phyloP scores from a whole-genome alignment of 2,329 filamentous ascomycete species.

The Scopulariopsis brevicaulis region DNA sequence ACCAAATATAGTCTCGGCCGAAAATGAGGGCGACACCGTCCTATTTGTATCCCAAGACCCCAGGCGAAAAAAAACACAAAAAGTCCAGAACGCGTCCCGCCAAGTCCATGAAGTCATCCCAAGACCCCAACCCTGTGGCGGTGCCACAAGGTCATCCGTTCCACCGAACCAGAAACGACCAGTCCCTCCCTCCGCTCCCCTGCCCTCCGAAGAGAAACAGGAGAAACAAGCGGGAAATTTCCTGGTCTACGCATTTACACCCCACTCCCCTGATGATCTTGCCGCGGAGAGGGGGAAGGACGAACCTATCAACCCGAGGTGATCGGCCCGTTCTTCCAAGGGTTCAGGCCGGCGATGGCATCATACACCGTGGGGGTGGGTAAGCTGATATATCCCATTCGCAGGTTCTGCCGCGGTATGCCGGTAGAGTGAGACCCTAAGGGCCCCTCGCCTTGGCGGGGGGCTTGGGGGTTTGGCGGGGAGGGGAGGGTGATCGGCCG shows the following conservation, averaged over 20 bases:
- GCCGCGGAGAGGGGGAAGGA: not conserved
- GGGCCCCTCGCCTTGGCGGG: not conserved
- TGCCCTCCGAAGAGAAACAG: not conserved
- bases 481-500: not conserved
- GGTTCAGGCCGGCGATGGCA: not conserved
- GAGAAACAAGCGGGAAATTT: not conserved
- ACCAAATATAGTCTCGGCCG: not conserved
- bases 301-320: not conserved
- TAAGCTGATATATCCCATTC: not conserved
- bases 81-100: not conserved
- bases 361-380: not conserved
- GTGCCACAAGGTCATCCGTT: not conserved
- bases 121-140: not conserved
- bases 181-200: not conserved
- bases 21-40: not conserved
- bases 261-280: not conserved
- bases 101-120: not conserved
- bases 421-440: not conserved
- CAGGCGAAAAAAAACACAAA: not conserved
- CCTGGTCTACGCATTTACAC: not conserved
- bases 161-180: not conserved
- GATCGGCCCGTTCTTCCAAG: not conserved
- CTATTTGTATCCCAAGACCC: not conserved
- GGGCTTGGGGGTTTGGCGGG: not conserved
- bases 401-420: not conserved